Evolutionary conservation across 352 stramenopile genomes (phyloP), one percentile per base, ranked within the genome.

Genomic region (Phytophthora colocasiae): DNA sequence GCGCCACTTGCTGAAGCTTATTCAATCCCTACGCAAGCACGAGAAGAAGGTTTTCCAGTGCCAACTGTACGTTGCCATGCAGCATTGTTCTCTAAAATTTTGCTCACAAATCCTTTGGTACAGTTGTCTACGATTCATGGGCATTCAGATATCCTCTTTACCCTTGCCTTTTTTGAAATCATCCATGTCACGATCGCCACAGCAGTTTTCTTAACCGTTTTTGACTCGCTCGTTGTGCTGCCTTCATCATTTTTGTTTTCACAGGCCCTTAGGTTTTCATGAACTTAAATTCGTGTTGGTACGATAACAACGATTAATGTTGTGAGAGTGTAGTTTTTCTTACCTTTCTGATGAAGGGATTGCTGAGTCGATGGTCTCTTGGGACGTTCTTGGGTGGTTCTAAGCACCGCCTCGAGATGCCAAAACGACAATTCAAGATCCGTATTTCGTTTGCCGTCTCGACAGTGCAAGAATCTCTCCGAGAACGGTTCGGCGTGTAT

Each of bases 261-360:
- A 73, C 66, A 66, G 40, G 9, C 63, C 76, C 19, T 69, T 92
- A 40, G 83, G 83, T 14, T 94, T 84, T 22, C 80, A 90, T 61
- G 81, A 91, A 14, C 85, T 90, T 49, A 91, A 92, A 47, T 92
- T 91, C 57, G 71, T 91, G n/a, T 40, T 93, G 48, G 81, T 88
- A 73, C 9, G 58, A 19, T 14, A 8, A 24, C 12, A 10, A 14
- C 34, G 1, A 50, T 47, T 9, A 27, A 1, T 9, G 12, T 31
- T 34, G 19, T 27, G 17, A 31, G 6, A 19, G 3, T 15, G 4
- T 14, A 10, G 11, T 41, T 15, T 34, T 22, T n/a, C 58, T 60
- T 31, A 57, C 15, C 11, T 29, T 32, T 2, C 29, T 12, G 40
- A 4, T 43, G 26, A 49, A 87, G 78, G 58, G 69, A 15, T 64